These are phyloP conservation scores for Lachancea nothofagi DNA, from an alignment of 805 yeast genomes.

Conservation along the genomic window DNA sequence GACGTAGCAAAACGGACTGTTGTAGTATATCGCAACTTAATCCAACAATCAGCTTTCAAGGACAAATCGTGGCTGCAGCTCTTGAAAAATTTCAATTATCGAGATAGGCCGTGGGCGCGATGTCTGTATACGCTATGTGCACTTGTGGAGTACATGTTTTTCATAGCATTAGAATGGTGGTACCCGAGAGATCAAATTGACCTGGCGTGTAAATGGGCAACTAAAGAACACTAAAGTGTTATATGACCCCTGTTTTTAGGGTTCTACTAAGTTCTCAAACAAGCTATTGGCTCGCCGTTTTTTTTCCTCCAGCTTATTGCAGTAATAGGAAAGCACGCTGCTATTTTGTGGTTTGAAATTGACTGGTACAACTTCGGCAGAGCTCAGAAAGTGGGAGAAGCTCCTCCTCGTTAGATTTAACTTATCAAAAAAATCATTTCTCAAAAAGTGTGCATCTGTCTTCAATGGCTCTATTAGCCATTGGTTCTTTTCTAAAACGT, in stretches of 20 bases:
- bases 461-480: constrained; percentile 1
- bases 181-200: constrained; percentile 73
- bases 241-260: background rate
- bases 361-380: background rate
- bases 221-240: background rate
- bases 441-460: background rate
- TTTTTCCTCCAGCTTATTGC: constrained; percentile 1
- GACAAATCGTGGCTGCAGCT: constrained; percentile 54
- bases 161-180: constrained; percentile 56
- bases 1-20: constrained; percentile 86
- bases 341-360: background rate
- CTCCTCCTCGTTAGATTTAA: background rate
- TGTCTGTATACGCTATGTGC: constrained; percentile 73
- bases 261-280: background rate
- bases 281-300: background rate
- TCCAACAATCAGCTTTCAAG: constrained; percentile 32
- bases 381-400: background rate
- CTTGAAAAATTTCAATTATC: constrained; percentile 52
- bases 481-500: background rate
- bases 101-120: constrained; percentile 80
- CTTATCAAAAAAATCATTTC: background rate
- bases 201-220: constrained; percentile 69
- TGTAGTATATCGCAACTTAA: constrained; percentile 57
- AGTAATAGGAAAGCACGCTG: background rate
- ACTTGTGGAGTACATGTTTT: constrained; percentile 70